Conservation (phyloP, 108 stramenopile genomes). For the Chaetoceros muelleri region DNA sequence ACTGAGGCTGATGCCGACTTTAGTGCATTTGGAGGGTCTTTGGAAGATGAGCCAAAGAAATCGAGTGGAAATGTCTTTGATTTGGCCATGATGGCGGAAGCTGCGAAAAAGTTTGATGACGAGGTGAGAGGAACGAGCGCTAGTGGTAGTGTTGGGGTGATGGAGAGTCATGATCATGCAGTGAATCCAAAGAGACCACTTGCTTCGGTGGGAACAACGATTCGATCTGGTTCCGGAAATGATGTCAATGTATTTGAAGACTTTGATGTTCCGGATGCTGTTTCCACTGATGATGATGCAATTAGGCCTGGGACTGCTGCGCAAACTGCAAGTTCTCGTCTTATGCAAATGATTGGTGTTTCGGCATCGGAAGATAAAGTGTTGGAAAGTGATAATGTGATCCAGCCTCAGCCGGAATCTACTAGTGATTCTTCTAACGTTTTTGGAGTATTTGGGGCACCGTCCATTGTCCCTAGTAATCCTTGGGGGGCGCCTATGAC, state of each 20-base stretch:
- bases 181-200: slow-evolving; percentile 68
- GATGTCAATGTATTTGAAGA: slow-evolving; percentile 85
- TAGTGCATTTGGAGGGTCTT: slow-evolving; percentile 67
- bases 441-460: slow-evolving; percentile 7
- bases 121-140: slow-evolving; percentile 46
- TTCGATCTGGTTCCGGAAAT: slow-evolving; percentile 66
- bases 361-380: slow-evolving; percentile 14
- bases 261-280: slow-evolving; percentile 37
- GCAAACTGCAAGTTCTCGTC: slow-evolving; percentile 51
- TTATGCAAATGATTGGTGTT: slow-evolving; percentile 88
- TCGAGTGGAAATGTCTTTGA: slow-evolving; percentile 40
- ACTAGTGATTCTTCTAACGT: slow-evolving; percentile 3
- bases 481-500: slow-evolving; percentile 48
- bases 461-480: slow-evolving; percentile 50
- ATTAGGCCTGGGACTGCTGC: slow-evolving; percentile 48
- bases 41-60: slow-evolving; percentile 33
- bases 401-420: not conserved
- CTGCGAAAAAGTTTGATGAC: slow-evolving; percentile 47
- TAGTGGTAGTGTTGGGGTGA: not conserved
- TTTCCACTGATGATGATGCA: slow-evolving; percentile 22
- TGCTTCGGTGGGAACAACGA: slow-evolving; percentile 67
- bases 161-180: slow-evolving; percentile 10
- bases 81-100: slow-evolving; percentile 69
- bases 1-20: slow-evolving; percentile 70
- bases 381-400: slow-evolving; percentile 1